phyloP scores from a whole-genome alignment of 169 alveolate genomes.

The Plasmodium cynomolgi region DNA sequence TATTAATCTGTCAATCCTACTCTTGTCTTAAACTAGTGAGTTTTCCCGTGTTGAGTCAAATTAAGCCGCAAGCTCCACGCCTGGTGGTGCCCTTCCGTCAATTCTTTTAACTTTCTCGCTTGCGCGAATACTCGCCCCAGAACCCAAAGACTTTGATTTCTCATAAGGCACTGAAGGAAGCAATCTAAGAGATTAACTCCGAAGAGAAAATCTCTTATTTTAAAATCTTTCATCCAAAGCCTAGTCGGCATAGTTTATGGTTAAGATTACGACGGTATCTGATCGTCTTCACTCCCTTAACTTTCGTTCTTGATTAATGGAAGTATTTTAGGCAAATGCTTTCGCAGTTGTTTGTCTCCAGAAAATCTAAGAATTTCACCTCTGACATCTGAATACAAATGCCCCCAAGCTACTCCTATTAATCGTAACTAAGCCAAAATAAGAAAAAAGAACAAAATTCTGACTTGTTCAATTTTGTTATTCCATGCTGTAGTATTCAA shows the following conservation, averaged over 20 bases:
- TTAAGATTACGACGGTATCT: constrained; percentile 94
- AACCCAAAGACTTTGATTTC: constrained; percentile 94
- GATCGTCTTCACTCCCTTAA: constrained; percentile 93
- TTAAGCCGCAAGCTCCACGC: constrained; percentile 94
- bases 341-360: constrained; percentile 93
- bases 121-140: constrained; percentile 97
- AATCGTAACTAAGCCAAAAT: constrained; percentile 86
- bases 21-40: constrained; percentile 92
- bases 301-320: constrained; percentile 94
- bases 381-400: too few relatives aligned
- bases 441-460: constrained; percentile 37
- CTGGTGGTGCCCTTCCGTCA: constrained; percentile 95
- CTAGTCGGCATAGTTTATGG: constrained; percentile 94
- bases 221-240: too few relatives aligned
- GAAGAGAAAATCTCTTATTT: too few relatives aligned
- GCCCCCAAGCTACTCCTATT: constrained; percentile 93
- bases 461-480: constrained; percentile 83
- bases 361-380: too few relatives aligned
- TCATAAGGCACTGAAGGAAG: constrained; percentile 91
- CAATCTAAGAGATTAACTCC: too few relatives aligned
- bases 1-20: constrained; percentile 91
- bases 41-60: constrained; percentile 93
- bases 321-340: constrained; percentile 93
- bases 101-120: constrained; percentile 95
- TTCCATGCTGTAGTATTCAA: constrained; percentile 86